Evolutionary conservation across 1,284 basidiomycete genomes (phyloP).

Genomic region (Sporisorium exsertum): DNA sequence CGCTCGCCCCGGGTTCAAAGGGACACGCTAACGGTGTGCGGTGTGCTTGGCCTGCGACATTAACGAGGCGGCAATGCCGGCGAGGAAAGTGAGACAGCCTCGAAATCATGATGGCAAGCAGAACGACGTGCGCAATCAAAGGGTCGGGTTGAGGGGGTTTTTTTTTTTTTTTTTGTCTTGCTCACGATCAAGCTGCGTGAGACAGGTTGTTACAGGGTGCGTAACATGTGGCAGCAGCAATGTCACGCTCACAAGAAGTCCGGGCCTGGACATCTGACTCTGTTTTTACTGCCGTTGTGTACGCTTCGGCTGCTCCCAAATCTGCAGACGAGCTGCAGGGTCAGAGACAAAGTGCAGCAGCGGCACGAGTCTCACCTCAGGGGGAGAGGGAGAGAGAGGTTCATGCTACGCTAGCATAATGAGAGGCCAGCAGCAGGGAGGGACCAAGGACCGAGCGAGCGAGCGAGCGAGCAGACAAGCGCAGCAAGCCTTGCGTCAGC

Average conservation of each 20-base stretch:
- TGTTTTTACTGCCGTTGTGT: conserved; percentile 12
- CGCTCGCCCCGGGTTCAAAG: conserved; percentile 11
- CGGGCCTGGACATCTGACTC: conserved; percentile 19
- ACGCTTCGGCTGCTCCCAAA: conserved; percentile 7
- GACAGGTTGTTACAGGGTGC: neutral
- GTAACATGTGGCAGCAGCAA: neutral
- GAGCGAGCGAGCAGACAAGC: conserved; percentile 6
- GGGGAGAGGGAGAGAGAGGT: neutral
- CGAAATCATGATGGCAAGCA: conserved; percentile 21
- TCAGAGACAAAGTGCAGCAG: conserved; percentile 20
- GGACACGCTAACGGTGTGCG: conserved; percentile 4
- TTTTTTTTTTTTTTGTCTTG: too few relatives aligned
- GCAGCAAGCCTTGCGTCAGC: conserved; percentile 1
- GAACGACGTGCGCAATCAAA: conserved; percentile 13
- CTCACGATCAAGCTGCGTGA: conserved; percentile 6
- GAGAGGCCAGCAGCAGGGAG: neutral
- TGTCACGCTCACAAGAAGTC: conserved; percentile 5
- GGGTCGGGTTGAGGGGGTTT: neutral
- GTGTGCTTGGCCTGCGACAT: neutral
- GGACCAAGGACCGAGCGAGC: neutral
- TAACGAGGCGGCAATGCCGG: conserved; percentile 17
- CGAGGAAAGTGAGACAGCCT: conserved; percentile 35
- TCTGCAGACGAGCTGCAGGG: conserved; percentile 26
- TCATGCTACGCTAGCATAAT: neutral
- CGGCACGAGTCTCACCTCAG: neutral